phyloP scores from a whole-genome alignment of 2,329 filamentous ascomycete genomes.

The Coccinonectria pachysandricola region DNA sequence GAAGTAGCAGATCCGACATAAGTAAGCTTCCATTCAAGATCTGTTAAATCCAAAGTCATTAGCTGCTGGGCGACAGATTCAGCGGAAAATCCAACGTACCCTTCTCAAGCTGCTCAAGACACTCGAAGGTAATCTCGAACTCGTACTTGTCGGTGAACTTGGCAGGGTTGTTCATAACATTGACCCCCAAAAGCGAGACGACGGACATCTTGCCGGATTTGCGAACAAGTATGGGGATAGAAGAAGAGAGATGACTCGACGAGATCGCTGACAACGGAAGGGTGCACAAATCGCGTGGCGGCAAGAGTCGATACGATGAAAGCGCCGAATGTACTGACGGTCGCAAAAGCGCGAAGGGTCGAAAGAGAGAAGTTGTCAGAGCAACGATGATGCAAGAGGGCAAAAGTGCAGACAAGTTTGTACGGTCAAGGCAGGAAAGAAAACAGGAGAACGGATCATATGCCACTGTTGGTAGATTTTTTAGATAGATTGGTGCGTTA shows the following conservation, averaged over 20 bases:
- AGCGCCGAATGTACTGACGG: too few species aligned
- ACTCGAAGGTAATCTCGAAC: conserved; percentile 98
- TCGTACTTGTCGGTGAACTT: conserved; percentile 87
- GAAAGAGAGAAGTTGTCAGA: background rate
- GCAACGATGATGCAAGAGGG: background rate
- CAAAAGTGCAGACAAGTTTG: background rate
- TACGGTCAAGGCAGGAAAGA: background rate
- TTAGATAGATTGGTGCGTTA: too few species aligned
- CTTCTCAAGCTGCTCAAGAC: conserved; percentile 87
- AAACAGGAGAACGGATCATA: too few species aligned
- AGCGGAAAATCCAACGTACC: conserved; percentile 54
- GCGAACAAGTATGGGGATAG: conserved; percentile 1
- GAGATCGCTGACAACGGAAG: background rate
- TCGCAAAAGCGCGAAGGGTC: background rate
- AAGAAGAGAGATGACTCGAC: conserved; percentile 1
- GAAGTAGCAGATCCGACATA: conserved; percentile 98
- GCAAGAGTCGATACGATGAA: too few species aligned
- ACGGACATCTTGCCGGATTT: conserved; percentile 62
- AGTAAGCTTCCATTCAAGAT: conserved; percentile 98
- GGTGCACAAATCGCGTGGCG: conserved; percentile 3
- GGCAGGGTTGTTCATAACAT: conserved; percentile 94
- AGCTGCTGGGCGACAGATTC: too few species aligned
- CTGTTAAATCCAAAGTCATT: conserved; percentile 33
- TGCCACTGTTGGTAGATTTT: too few species aligned
- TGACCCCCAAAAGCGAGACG: conserved; percentile 89